Conservation (phyloP, 495 filamentous ascomycete genomes). For the Trichoderma asperelloides region DNA sequence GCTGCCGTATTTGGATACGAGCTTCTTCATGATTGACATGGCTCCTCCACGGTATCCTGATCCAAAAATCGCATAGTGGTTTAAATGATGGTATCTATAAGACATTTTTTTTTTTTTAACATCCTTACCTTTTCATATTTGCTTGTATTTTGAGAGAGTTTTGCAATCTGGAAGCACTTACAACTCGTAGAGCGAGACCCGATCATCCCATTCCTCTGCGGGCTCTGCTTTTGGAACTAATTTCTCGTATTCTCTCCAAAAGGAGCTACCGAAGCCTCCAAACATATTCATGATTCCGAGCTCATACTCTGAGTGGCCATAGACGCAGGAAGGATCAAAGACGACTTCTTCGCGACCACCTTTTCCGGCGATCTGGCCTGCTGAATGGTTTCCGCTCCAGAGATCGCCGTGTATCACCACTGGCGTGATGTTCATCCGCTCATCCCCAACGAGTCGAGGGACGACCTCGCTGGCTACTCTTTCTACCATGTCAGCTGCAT, state of each 20-base stretch:
- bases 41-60: constrained; percentile 65
- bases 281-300: constrained; percentile 94
- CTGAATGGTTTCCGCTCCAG: constrained; percentile 79
- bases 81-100: constrained; percentile 76
- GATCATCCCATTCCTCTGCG: constrained; percentile 73
- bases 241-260: constrained; percentile 68
- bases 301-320: constrained; percentile 85
- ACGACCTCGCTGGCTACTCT: constrained; percentile 53
- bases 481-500: constrained; percentile 54
- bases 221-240: constrained; percentile 73
- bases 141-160: not conserved
- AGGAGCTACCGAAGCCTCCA: constrained; percentile 69
- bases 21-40: constrained; percentile 62
- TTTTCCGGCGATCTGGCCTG: constrained; percentile 51
- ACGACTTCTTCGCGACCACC: constrained; percentile 65
- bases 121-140: not conserved
- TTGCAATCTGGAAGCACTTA: constrained; percentile 33
- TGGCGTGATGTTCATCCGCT: constrained; percentile 54
- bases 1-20: constrained; percentile 57
- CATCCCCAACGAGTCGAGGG: constrained; percentile 60
- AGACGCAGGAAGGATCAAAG: constrained; percentile 71
- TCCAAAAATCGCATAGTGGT: constrained; percentile 80
- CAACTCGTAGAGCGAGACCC: constrained; percentile 73
- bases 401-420: constrained; percentile 85
- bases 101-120: not conserved